phyloP scores from a whole-genome alignment of 2,329 filamentous ascomycete genomes.

The Hortaea werneckii region DNA sequence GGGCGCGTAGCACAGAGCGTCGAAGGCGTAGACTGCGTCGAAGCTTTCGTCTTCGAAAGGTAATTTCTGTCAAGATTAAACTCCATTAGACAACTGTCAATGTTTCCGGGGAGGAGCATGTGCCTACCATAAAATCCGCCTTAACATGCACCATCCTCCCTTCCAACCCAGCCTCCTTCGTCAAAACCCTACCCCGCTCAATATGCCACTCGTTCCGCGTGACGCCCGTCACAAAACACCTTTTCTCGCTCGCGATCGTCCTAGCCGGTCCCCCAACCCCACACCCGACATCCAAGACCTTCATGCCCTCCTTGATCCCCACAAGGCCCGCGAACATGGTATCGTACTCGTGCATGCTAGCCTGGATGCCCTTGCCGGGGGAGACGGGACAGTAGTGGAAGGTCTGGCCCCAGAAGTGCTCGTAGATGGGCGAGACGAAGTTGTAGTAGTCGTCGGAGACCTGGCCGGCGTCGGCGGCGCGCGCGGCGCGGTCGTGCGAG shows the following conservation, averaged over 20 bases:
- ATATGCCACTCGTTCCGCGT: constrained; percentile 23
- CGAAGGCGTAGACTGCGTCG: constrained; percentile 23
- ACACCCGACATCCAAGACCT: constrained; percentile 24
- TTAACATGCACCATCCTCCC: constrained; percentile 74
- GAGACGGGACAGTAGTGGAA: constrained; percentile 95
- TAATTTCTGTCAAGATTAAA: constrained; percentile 3
- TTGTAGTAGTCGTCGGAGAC: constrained; percentile 61
- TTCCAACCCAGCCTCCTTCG: constrained; percentile 63
- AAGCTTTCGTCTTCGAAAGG: constrained; percentile 20
- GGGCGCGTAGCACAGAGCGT: constrained; percentile 23
- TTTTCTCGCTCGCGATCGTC: constrained; percentile 21
- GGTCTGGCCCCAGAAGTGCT: constrained; percentile 85
- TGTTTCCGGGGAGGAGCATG: background rate
- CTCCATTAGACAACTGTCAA: no score
- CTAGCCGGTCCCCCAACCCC: constrained; percentile 23
- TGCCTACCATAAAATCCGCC: constrained; percentile 38
- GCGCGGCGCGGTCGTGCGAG: background rate
- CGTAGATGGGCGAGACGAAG: constrained; percentile 89
- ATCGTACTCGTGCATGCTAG: constrained; percentile 55
- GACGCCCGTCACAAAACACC: constrained; percentile 20
- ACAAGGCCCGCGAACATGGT: constrained; percentile 21
- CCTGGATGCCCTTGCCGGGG: constrained; percentile 67
- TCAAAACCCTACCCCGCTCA: constrained; percentile 45
- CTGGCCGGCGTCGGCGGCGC: background rate
- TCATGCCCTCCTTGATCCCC: constrained; percentile 14